phyloP scores from a whole-genome alignment of 805 yeast genomes.

The Starmerella vaccinii region DNA sequence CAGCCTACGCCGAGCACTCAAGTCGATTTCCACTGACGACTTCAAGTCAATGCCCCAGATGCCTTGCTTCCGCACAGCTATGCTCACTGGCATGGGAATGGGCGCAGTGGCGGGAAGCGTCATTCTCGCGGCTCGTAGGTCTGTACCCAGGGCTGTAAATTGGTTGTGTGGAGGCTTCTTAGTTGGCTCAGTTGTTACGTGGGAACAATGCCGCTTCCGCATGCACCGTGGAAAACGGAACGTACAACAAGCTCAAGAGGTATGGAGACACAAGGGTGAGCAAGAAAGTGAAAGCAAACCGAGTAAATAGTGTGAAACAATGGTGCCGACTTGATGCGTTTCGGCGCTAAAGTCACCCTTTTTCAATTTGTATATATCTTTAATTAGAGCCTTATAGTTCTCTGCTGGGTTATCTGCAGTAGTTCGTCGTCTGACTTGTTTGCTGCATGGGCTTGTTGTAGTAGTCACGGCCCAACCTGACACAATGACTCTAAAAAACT shows the following conservation, averaged over 20 bases:
- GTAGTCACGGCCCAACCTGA: too few relatives aligned
- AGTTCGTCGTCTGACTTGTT: too few relatives aligned
- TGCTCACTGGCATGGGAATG: conserved; percentile 31
- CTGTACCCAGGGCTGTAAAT: conserved; percentile 45
- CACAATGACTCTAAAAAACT: too few relatives aligned
- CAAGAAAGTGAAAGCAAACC: neutral
- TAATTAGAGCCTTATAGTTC: too few relatives aligned
- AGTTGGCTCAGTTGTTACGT: conserved; percentile 70
- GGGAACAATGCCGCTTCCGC: conserved; percentile 83
- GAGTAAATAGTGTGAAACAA: neutral
- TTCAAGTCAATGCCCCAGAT: conserved; percentile 28
- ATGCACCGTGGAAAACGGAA: conserved; percentile 57
- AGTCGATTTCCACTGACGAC: conserved; percentile 26
- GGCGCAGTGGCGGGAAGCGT: conserved; percentile 29
- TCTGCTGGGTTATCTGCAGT: too few relatives aligned
- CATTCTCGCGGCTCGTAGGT: conserved; percentile 24
- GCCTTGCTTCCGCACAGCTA: conserved; percentile 33
- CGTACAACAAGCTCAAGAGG: conserved; percentile 55
- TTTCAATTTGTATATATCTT: neutral
- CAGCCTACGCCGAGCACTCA: conserved; percentile 21
- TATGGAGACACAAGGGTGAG: conserved; percentile 16
- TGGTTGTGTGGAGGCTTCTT: conserved; percentile 78
- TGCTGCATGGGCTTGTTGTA: too few relatives aligned
- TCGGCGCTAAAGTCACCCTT: too few relatives aligned
- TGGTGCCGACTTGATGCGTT: neutral